phyloP scores from a whole-genome alignment of 768 basidiomycete species.

The Calocybe gangraenosa region DNA sequence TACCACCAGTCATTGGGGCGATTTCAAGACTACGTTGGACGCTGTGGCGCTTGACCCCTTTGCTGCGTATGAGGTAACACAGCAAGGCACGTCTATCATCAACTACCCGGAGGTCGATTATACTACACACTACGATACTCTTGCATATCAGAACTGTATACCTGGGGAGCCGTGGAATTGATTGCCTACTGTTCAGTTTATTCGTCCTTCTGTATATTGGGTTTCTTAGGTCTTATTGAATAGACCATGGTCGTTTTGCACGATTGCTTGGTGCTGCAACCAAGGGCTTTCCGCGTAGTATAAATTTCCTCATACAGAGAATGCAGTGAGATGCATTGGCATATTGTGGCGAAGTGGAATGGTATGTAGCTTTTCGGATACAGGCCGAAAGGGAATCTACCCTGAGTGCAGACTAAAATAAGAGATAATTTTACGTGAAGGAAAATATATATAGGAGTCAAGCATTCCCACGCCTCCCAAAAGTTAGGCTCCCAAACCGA shows the following conservation, averaged over 20 bases:
- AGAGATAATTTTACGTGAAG: slow-evolving; percentile 5
- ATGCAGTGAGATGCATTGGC: too few species aligned
- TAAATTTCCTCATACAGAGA: too few species aligned
- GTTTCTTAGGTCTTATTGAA: too few species aligned
- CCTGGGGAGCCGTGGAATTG: slow-evolving; percentile 14
- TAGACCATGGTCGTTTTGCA: too few species aligned
- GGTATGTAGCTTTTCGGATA: too few species aligned
- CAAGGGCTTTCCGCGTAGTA: too few species aligned
- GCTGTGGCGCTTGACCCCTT: slow-evolving; percentile 14
- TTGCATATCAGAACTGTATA: slow-evolving; percentile 10
- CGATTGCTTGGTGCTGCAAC: too few species aligned
- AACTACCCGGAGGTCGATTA: not conserved
- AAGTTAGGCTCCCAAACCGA: slow-evolving; percentile 70
- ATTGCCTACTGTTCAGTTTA: not conserved
- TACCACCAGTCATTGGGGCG: slow-evolving; percentile 20
- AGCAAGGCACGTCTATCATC: not conserved
- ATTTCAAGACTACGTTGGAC: slow-evolving; percentile 14
- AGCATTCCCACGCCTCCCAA: slow-evolving; percentile 45
- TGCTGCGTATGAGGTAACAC: slow-evolving; percentile 9
- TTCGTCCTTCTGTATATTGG: too few species aligned
- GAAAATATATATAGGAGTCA: slow-evolving; percentile 14
- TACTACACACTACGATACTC: not conserved
- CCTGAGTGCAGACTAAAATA: too few species aligned
- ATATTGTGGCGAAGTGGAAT: too few species aligned
- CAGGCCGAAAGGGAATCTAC: too few species aligned